Conservation (phyloP, 2,329 filamentous ascomycete genomes). For the Fusarium pilosicola region DNA sequence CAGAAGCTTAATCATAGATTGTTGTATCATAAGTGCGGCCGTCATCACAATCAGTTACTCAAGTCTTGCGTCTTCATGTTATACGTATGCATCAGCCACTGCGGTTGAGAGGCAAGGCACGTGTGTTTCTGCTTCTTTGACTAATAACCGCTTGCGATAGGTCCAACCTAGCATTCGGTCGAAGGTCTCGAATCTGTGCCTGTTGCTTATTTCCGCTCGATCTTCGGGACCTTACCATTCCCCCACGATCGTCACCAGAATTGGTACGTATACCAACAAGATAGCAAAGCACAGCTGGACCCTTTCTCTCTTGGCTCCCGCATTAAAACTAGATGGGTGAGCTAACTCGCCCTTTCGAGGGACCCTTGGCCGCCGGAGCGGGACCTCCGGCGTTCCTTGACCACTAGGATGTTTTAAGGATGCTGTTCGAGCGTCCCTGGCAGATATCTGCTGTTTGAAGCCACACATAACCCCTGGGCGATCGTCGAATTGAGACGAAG, state of each 20-base stretch:
- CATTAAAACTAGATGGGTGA: background rate
- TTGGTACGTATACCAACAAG: background rate
- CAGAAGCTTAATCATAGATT: background rate
- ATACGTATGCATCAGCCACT: background rate
- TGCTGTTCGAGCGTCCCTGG: slow-evolving; percentile 1
- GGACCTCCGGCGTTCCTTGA: slow-evolving; percentile 7
- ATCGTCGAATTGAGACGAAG: background rate
- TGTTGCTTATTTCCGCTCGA: slow-evolving; percentile 13
- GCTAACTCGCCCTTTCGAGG: background rate
- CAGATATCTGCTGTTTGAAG: background rate
- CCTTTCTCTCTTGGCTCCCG: slow-evolving; percentile 1
- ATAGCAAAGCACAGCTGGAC: background rate
- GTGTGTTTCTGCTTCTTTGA: background rate
- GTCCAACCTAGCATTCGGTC: background rate
- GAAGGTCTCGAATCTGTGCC: background rate
- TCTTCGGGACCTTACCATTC: background rate
- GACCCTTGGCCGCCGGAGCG: slow-evolving; percentile 11
- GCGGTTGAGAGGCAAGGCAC: background rate
- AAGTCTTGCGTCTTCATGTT: background rate
- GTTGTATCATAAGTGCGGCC: background rate
- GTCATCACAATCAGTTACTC: background rate
- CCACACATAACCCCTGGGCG: slow-evolving; percentile 1
- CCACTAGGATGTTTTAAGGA: slow-evolving; percentile 1
- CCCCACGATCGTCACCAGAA: slow-evolving; percentile 14
- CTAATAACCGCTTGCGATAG: background rate